Conservation (phyloP, 2,329 filamentous ascomycete species). For the Colletotrichum limetticola region DNA sequence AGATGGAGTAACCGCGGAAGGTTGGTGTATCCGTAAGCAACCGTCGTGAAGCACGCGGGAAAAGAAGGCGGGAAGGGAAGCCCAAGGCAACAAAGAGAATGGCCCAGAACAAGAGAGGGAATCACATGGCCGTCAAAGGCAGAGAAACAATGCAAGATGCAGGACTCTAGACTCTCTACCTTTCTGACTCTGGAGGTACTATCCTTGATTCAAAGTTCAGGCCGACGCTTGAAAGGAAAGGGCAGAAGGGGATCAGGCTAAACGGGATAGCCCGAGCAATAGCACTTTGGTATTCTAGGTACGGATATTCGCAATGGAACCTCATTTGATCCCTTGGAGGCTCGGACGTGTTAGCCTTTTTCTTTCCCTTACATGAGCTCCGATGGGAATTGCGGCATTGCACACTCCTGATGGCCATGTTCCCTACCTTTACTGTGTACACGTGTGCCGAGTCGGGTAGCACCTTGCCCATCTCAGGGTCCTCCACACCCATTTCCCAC, state of each 20-base stretch:
- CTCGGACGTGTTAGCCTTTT: not conserved
- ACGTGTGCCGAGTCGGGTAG: slow-evolving; percentile 14
- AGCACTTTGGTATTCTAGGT: not conserved
- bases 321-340: not conserved
- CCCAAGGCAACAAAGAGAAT: not conserved
- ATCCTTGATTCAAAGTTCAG: not conserved
- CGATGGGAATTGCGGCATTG: not conserved
- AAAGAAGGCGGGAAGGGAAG: not conserved
- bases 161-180: no score
- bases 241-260: not conserved
- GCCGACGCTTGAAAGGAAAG: not conserved
- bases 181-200: not conserved
- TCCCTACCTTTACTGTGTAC: not conserved
- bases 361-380: not conserved
- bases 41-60: not conserved
- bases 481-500: slow-evolving; percentile 5
- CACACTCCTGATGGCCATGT: not conserved
- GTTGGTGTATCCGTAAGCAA: not conserved
- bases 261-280: slow-evolving; percentile 5
- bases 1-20: not conserved
- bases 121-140: not conserved
- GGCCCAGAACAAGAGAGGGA: not conserved
- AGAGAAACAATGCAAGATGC: not conserved
- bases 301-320: no score
- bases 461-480: slow-evolving; percentile 20